A percentile compares a stretch with the other conserved stretches of the same genome.
These are phyloP conservation scores for Syncephalis plumigaleata DNA, from an alignment of 371 early-diverging fungal genomes.

Conservation along the genomic window DNA sequence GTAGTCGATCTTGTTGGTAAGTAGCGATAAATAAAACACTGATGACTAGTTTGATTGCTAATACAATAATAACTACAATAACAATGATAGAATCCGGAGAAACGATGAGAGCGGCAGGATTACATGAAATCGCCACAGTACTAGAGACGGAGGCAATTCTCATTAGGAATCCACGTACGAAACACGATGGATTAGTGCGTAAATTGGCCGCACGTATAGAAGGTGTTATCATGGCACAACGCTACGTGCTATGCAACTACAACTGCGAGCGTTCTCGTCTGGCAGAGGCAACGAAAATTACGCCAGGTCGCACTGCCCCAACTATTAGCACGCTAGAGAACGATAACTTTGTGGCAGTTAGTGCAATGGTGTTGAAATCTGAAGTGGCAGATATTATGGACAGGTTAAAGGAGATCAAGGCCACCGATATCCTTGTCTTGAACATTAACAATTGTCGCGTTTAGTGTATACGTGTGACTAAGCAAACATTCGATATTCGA, in stretches of 20 bases:
- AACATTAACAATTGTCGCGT: slow-evolving; percentile 63
- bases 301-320: slow-evolving; percentile 87
- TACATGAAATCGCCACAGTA: slow-evolving; percentile 69
- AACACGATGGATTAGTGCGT: slow-evolving; percentile 42
- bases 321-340: slow-evolving; percentile 74
- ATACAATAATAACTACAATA: neutral
- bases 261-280: slow-evolving; percentile 54
- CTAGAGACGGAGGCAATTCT: slow-evolving; percentile 74
- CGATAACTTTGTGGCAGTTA: slow-evolving; percentile 78
- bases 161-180: slow-evolving; percentile 41
- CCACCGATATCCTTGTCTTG: slow-evolving; percentile 78
- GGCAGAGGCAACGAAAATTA: slow-evolving; percentile 43
- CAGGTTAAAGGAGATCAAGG: slow-evolving; percentile 70
- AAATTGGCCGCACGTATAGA: slow-evolving; percentile 66
- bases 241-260: slow-evolving; percentile 78
- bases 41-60: neutral
- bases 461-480: slow-evolving; percentile 9
- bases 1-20: slow-evolving; percentile 39
- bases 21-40: slow-evolving; percentile 2
- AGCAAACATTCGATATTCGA: neutral
- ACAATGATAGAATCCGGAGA: slow-evolving; percentile 87
- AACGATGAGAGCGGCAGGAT: slow-evolving; percentile 95
- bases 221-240: slow-evolving; percentile 78
- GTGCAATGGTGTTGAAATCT: slow-evolving; percentile 69
- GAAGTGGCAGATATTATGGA: slow-evolving; percentile 79